Evolutionary conservation across 768 basidiomycete genomes (phyloP).

Genomic region (Coprinopsis marcescibilis): DNA sequence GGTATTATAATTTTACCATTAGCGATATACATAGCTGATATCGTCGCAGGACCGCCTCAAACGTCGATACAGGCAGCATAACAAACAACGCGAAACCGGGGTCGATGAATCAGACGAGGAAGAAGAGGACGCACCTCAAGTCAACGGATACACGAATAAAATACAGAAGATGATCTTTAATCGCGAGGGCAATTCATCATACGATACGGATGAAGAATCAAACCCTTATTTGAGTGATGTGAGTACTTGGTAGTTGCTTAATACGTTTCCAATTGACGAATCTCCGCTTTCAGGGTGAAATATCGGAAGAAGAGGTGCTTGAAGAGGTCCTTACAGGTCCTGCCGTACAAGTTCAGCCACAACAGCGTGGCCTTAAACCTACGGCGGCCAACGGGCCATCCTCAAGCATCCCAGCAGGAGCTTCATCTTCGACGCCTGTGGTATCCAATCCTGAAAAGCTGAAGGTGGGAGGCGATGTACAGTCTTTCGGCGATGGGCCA

Average conservation of each 20-base stretch:
- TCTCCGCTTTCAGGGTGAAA: constrained; percentile 34
- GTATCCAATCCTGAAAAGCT: constrained; percentile 42
- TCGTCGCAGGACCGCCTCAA: constrained; percentile 68
- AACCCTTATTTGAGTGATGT: constrained; percentile 82
- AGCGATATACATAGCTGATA: neutral
- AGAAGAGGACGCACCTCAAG: constrained; percentile 38
- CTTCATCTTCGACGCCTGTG: constrained; percentile 56
- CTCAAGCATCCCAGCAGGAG: constrained; percentile 24
- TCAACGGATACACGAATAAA: constrained; percentile 67
- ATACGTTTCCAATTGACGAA: constrained; percentile 4
- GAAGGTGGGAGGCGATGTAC: no score
- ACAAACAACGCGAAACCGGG: constrained; percentile 63
- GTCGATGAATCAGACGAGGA: constrained; percentile 76
- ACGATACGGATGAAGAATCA: constrained; percentile 78
- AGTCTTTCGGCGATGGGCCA: no score
- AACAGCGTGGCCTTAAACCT: constrained; percentile 39
- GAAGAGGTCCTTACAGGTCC: constrained; percentile 47
- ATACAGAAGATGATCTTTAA: constrained; percentile 85
- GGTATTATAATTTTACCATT: constrained; percentile 35
- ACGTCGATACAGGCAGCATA: constrained; percentile 73
- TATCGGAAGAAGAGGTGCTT: constrained; percentile 73
- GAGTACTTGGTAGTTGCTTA: constrained; percentile 24
- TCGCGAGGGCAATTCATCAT: constrained; percentile 74
- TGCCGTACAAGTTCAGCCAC: constrained; percentile 42
- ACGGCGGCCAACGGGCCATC: constrained; percentile 27